Percentiles rank a stretch among this genome's conserved stretches.
Evolutionary conservation across 176 grass and related monocot species (phyloP).

Genomic region (Areca catechu): DNA sequence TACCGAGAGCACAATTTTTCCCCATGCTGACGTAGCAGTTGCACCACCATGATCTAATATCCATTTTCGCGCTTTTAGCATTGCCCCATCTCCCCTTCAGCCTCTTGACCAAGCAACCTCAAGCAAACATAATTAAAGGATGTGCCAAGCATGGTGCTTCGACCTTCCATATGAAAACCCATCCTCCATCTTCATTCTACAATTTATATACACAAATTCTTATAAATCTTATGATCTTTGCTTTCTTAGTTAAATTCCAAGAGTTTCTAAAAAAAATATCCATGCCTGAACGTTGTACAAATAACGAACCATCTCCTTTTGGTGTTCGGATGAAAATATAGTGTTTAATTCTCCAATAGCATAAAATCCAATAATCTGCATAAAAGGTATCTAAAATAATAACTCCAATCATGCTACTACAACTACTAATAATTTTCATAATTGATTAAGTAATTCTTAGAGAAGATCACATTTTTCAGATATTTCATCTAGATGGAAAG

Average conservation of each 20-base stretch:
- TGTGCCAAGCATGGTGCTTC: no score
- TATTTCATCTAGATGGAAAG: no score
- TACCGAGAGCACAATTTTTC: constrained; percentile 69
- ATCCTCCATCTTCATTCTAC: constrained; percentile 66
- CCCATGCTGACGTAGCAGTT: constrained; percentile 48
- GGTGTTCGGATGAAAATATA: constrained; percentile 42
- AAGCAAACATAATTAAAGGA: constrained; percentile 57
- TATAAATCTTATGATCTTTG: no score
- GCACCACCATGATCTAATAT: no score
- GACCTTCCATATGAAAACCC: constrained; percentile 53
- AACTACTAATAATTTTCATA: constrained; percentile 3
- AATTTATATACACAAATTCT: no score
- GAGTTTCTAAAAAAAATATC: not conserved
- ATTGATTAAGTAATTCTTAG: not conserved
- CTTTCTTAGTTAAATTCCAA: no score
- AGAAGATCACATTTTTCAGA: not conserved
- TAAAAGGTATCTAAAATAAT: constrained; percentile 10
- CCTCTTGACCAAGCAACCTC: constrained; percentile 45
- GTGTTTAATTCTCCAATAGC: constrained; percentile 36
- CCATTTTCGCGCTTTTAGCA: constrained; percentile 52
- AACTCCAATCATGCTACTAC: not conserved
- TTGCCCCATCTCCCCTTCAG: constrained; percentile 30
- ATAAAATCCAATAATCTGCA: constrained; percentile 64
- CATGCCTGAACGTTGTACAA: constrained; percentile 71
- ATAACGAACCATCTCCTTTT: constrained; percentile 48